Conservation (phyloP, 1,284 basidiomycete species). For the Cryptococcus depauperatus region DNA sequence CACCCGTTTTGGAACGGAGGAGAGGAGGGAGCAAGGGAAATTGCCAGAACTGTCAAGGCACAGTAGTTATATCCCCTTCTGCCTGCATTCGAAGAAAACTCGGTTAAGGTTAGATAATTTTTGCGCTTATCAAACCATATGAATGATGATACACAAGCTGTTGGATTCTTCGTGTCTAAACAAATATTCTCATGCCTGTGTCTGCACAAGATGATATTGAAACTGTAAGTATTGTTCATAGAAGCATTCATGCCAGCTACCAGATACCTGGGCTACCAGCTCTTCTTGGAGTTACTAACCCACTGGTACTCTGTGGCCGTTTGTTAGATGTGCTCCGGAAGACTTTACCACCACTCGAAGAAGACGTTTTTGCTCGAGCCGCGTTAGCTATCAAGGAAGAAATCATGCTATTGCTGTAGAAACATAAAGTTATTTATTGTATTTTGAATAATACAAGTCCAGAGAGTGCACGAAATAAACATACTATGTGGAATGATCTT, state of each 20-base stretch:
- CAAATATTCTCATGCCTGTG: not conserved
- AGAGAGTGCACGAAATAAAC: constrained; percentile 6
- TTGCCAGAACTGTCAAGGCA: constrained; percentile 27
- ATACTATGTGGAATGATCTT: constrained; percentile 53
- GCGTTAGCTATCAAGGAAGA: constrained; percentile 45
- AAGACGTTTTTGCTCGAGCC: constrained; percentile 38
- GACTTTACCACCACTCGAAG: constrained; percentile 20
- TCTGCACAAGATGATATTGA: not conserved
- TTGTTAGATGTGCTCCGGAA: constrained; percentile 27
- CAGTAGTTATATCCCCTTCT: constrained; percentile 14
- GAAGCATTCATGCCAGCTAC: not conserved
- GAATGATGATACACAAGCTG: not conserved
- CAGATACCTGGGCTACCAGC: constrained; percentile 17
- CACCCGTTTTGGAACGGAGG: constrained; percentile 40
- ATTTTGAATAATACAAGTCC: not conserved
- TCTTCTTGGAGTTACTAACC: constrained; percentile 9
- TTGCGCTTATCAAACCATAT: not conserved
- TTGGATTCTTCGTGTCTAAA: not conserved
- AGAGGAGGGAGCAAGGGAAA: constrained; percentile 33
- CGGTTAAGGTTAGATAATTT: too few relatives aligned
- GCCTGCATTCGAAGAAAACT: too few relatives aligned
- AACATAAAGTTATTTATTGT: constrained; percentile 8
- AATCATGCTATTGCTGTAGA: constrained; percentile 44
- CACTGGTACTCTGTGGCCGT: constrained; percentile 13
- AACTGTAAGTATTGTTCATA: not conserved